Percentiles rank a stretch among this genome's conserved stretches.
phyloP scores from a whole-genome alignment of 129 eudicot genomes.

The Saussurea involucrata region DNA sequence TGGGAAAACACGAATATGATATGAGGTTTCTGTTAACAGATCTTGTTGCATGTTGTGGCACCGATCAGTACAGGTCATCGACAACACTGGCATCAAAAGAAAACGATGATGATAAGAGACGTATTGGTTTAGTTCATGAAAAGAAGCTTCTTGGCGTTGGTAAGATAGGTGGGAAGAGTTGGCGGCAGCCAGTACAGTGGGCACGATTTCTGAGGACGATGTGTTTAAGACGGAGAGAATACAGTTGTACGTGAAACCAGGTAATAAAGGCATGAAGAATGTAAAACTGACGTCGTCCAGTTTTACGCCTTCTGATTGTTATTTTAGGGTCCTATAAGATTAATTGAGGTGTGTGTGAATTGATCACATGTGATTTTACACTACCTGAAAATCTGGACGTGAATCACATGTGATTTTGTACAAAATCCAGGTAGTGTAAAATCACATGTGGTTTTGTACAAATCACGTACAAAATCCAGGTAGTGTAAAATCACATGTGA shows the following conservation, averaged over 20 bases:
- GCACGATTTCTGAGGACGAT: conserved; percentile 36
- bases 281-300: neutral
- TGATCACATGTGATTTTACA: too few species aligned
- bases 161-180: conserved; percentile 1
- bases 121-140: conserved; percentile 3
- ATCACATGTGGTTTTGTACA: too few species aligned
- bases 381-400: too few species aligned
- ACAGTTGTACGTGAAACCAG: conserved; percentile 24
- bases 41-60: conserved; percentile 36
- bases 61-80: conserved; percentile 4
- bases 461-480: too few species aligned
- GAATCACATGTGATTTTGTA: too few species aligned
- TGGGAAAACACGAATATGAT: neutral
- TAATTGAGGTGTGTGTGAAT: too few species aligned
- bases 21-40: conserved; percentile 30
- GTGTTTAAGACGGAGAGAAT: conserved; percentile 23
- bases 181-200: conserved; percentile 26
- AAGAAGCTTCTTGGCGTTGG: conserved; percentile 10
- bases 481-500: too few species aligned
- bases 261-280: conserved; percentile 4
- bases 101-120: conserved; percentile 1
- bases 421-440: too few species aligned
- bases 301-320: neutral
- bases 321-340: too few species aligned
- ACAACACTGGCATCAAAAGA: neutral